Base-by-base conservation (phyloP, 148 eudicot species). In the Dianthus caryophyllus region DNA sequence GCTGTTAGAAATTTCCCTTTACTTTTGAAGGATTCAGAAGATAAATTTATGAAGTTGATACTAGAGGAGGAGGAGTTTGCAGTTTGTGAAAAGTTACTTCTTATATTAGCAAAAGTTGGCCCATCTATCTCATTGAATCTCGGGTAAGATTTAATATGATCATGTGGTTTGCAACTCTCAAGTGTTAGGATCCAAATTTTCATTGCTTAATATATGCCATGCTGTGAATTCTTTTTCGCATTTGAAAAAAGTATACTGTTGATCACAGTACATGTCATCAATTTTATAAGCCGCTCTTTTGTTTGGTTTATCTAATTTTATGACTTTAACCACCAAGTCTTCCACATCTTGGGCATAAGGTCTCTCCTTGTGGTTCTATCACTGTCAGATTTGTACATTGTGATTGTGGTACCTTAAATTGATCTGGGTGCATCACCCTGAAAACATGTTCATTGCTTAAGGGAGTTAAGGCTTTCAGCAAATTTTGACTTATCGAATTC, bases 1-100 rank as follows among this genome's bases (percentile, higher is more conserved):
- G 83, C 85, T 68, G 68, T 87, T 55, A 62, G 80, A 70, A 81
- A 70, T 65, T 86, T 84, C 72, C 97, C 99, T 17, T 71, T 72
- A 66, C 93, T 90, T 43, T 65, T 90, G 73, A 90, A 85, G 76
- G 91, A 91, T 51, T 81, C 77, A 57, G 96, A 93, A 79, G 69
- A 79, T 71, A 72, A 62, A 71, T 82, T 93, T 53, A 76, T 72
- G 52, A 54, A 39, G 71, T 71, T 93, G 66, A 68, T 87, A 62
- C 67, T 74, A 29, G 68, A 88, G 60, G 81, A 88, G 60, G 81
- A 73, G 63, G 78, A 80, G 54, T 73, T 77, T 58, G 76, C 81
- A 56, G 66, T 77, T 49, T 64, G 74, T 70, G 84, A 76, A 44
- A 84, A 84, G 71, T 78, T 90, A 61, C 73, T 88, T 72, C 84